Base-by-base conservation (phyloP, 2,329 filamentous ascomycete genomes). In the Xylaria sp. region DNA sequence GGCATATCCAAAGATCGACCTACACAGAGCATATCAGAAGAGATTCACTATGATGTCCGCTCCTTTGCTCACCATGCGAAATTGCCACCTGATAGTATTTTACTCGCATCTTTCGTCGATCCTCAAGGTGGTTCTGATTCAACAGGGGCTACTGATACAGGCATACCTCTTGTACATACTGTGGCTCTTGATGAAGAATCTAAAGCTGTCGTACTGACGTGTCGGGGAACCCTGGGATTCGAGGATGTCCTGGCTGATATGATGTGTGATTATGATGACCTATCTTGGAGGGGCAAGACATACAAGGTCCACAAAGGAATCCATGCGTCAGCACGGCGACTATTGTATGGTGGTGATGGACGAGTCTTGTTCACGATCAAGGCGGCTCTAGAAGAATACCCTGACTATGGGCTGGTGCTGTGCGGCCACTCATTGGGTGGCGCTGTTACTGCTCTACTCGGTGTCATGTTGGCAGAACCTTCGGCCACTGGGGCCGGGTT, bases 291-390 rank as follows among this genome's bases (percentile, higher is more conserved):
- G 66, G 89, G 89, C 18, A 86, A 84, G 67, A 81, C 82, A 0
- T 92, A 91, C 81, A 89, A 90, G 72, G 91, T 93, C 0, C 91
- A 93, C 79, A 92, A 92, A 77, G 91, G 91, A 15, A 89, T 93
- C 64, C 90, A 92, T 76, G 90, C 91, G 0, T 92, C 91, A 1
- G 91, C 91, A 3, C 85, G 87, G 23, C 86, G 91, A 12, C 83
- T 93, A 0, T 81, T 93, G 0, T 90, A 90, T 74, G 90, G 90
- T 9, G 89, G 86, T 56, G 90, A 92, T 58, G 89, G 90, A 0
- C 84, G 88, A 31, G 89, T 93, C 1, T 83, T 93, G 70, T 83
- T 88, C 52, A 92, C 89, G 0, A 85, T 93, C 20, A 87, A 88
- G 74, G 86, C 89, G 33, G 90, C 90, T 0, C 81, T 93, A 1